These are phyloP conservation scores for Sonneratia caseolaris DNA, from an alignment of 345 rosid genomes.

Conservation along the genomic window DNA sequence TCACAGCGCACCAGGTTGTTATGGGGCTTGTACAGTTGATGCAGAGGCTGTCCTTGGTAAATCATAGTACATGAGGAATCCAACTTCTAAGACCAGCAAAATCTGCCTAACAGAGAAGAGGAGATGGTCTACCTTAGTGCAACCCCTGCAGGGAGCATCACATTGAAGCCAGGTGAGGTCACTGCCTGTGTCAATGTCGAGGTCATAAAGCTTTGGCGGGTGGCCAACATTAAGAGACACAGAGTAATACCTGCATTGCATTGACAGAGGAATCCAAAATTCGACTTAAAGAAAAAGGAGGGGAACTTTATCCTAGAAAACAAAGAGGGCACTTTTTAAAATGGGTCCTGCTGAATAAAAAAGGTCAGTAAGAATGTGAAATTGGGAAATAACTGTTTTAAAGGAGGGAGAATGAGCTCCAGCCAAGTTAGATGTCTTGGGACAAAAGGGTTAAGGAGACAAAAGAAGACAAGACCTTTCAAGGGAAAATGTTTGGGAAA, in stretches of 20 bases:
- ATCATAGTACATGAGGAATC: not conserved
- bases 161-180: slow-evolving; percentile 97
- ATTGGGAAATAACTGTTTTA: too few species aligned
- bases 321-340: too few species aligned
- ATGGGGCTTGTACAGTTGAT: slow-evolving; percentile 56
- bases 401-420: too few species aligned
- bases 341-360: too few species aligned
- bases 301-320: too few species aligned
- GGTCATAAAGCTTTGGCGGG: slow-evolving; percentile 69
- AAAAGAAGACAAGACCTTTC: too few species aligned
- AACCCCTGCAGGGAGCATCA: slow-evolving; percentile 82
- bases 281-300: not conserved
- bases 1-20: slow-evolving; percentile 42
- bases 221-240: slow-evolving; percentile 51
- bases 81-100: too few species aligned
- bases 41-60: slow-evolving; percentile 35
- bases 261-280: not conserved
- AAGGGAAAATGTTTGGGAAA: too few species aligned
- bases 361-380: too few species aligned
- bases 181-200: slow-evolving; percentile 93
- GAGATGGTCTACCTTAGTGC: slow-evolving; percentile 50
- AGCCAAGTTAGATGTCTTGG: too few species aligned
- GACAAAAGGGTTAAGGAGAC: too few species aligned
- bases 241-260: slow-evolving; percentile 58
- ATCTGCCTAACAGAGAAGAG: too few species aligned